phyloP scores from a whole-genome alignment of 2,329 filamentous ascomycete species.

The Zarea fungicola region DNA sequence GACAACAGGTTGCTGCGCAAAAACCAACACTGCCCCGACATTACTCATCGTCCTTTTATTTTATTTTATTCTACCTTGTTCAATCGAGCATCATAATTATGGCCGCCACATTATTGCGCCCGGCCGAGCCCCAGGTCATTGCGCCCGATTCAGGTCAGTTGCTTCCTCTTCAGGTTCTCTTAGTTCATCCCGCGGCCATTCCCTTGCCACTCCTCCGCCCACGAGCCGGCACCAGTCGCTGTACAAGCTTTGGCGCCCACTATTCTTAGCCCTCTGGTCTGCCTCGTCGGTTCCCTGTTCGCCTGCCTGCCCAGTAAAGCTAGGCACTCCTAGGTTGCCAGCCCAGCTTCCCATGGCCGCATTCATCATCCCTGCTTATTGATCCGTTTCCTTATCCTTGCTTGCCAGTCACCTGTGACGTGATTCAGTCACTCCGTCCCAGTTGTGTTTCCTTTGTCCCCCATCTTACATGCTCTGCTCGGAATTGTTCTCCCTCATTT shows the following conservation, averaged over 20 bases:
- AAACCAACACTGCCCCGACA: too few species aligned
- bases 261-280: constrained; percentile 9
- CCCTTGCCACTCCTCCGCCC: constrained; percentile 9
- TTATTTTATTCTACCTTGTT: too few species aligned
- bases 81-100: neutral
- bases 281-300: neutral
- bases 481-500: neutral
- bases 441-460: constrained; percentile 12
- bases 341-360: neutral
- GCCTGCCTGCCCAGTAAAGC: neutral
- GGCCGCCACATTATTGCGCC: constrained; percentile 5
- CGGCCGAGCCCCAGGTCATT: constrained; percentile 2
- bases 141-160: constrained; percentile 11
- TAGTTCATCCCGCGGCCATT: neutral
- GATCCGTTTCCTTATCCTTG: constrained; percentile 8
- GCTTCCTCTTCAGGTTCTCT: neutral
- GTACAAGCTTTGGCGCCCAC: constrained; percentile 2
- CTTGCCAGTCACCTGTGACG: constrained; percentile 16
- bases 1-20: too few species aligned
- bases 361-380: constrained; percentile 13
- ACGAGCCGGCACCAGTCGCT: constrained; percentile 3
- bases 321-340: neutral
- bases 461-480: neutral
- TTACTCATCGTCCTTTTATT: too few species aligned
- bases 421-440: constrained; percentile 8